phyloP scores from a whole-genome alignment of 208 protist species.

The Wallacemonas sp. region DNA sequence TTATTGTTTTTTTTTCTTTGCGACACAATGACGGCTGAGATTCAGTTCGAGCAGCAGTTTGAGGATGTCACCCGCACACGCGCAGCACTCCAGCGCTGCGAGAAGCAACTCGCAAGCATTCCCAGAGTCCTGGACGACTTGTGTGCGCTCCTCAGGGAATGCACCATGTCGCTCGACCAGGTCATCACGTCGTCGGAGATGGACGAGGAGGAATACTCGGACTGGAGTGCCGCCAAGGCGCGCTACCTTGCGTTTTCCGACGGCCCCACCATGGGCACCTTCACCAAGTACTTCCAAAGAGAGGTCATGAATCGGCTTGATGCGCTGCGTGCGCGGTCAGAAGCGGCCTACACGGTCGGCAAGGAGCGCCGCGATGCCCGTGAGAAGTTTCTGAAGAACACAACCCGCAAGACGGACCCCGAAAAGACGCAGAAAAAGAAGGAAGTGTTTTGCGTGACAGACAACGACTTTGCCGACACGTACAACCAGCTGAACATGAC shows the following conservation, averaged over 20 bases:
- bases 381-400: conserved; percentile 5
- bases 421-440: conserved; percentile 8
- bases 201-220: neutral
- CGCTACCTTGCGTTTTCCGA: conserved; percentile 7
- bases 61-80: conserved; percentile 8
- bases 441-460: conserved; percentile 4
- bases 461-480: neutral
- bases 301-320: conserved; percentile 4
- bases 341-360: conserved; percentile 1
- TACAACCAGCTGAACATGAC: conserved; percentile 9
- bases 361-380: conserved; percentile 9
- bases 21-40: conserved; percentile 4
- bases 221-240: neutral
- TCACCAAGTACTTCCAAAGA: conserved; percentile 8
- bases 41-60: conserved; percentile 14
- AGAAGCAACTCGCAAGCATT: conserved; percentile 3
- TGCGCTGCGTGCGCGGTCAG: neutral
- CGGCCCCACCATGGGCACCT: neutral
- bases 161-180: conserved; percentile 10
- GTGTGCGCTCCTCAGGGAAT: conserved; percentile 9
- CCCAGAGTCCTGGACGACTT: conserved; percentile 8
- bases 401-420: neutral
- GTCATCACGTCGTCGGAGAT: neutral
- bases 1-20: neutral
- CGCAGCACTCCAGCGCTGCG: conserved; percentile 8